Conservation (phyloP, 148 eudicot species). For the Vaccinium darrowii region DNA sequence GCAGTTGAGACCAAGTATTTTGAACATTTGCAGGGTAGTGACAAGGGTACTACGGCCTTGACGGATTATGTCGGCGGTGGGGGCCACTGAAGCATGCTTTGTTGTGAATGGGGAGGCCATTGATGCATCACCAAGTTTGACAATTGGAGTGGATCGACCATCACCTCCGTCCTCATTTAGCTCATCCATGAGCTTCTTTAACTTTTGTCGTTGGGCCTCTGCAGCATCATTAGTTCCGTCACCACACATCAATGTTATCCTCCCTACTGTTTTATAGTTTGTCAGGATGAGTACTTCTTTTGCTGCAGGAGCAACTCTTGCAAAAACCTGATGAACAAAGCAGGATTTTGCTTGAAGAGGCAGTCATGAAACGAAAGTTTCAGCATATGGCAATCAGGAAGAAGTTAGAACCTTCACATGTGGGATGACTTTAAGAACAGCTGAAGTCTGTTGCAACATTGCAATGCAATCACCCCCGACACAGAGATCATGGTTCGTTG, state of each 20-base stretch:
- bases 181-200: slow-evolving; percentile 83
- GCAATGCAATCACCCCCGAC: slow-evolving; percentile 87
- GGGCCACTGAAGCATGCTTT: slow-evolving; percentile 88
- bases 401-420: slow-evolving; percentile 66
- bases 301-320: slow-evolving; percentile 98
- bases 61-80: slow-evolving; percentile 77
- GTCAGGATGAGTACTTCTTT: slow-evolving; percentile 92
- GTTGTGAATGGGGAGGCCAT: slow-evolving; percentile 99
- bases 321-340: slow-evolving; percentile 66
- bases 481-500: slow-evolving; percentile 81
- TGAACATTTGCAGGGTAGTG: slow-evolving; percentile 95
- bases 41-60: slow-evolving; percentile 96
- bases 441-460: slow-evolving; percentile 60
- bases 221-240: slow-evolving; percentile 97
- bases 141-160: slow-evolving; percentile 81
- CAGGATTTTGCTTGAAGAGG: neutral
- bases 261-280: slow-evolving; percentile 81
- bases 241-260: slow-evolving; percentile 94
- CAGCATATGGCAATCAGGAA: neutral
- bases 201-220: slow-evolving; percentile 70
- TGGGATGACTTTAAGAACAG: slow-evolving; percentile 77
- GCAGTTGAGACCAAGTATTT: slow-evolving; percentile 94
- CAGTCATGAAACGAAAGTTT: neutral
- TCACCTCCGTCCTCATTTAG: slow-evolving; percentile 79
- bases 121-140: slow-evolving; percentile 92